phyloP scores from a whole-genome alignment of 352 stramenopile genomes.

The Phytophthora fragariaefolia region DNA sequence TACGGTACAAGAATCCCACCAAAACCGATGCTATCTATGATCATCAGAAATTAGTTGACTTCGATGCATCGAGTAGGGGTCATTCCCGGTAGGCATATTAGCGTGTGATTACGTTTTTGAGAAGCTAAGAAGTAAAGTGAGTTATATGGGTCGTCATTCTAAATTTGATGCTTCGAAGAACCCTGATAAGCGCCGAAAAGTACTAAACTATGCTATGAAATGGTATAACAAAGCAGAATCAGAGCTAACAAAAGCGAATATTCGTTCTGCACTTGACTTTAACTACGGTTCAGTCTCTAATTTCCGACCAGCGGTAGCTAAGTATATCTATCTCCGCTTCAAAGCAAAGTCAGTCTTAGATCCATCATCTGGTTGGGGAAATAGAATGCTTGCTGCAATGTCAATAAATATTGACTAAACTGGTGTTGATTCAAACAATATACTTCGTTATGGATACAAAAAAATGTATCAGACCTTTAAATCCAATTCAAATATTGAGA shows the following conservation, averaged over 20 bases:
- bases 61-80: neutral
- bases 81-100: neutral
- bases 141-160: neutral
- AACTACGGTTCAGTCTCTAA: no score
- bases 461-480: neutral
- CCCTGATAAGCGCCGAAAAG: neutral
- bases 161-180: neutral
- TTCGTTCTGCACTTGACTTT: no score
- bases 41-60: neutral
- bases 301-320: no score
- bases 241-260: no score
- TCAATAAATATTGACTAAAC: neutral
- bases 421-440: neutral
- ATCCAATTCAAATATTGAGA: neutral
- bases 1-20: no score
- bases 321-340: neutral
- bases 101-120: neutral
- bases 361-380: constrained; percentile 1
- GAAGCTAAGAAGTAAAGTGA: neutral
- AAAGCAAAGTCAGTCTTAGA: neutral
- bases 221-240: neutral
- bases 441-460: neutral
- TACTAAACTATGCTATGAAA: neutral
- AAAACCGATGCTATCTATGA: neutral
- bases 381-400: constrained; percentile 1